Conservation (phyloP, 225 moss, liverwort and hornwort genomes). For the Marchantia paleacea region DNA sequence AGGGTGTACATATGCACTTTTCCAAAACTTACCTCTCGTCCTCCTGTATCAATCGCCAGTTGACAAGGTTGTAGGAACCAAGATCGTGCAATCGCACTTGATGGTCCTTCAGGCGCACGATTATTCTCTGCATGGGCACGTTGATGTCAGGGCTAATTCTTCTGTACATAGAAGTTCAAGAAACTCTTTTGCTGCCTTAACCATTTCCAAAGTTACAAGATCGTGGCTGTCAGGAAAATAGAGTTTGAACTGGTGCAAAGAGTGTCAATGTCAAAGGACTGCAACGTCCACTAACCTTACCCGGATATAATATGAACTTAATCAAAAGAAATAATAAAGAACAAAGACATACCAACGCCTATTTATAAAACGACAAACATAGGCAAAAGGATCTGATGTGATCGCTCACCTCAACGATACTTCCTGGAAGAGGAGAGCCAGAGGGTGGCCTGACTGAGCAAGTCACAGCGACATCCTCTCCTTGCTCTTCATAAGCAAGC, state of each 20-base stretch:
- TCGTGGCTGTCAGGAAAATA: no score
- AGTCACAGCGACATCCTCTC: slow-evolving; percentile 37
- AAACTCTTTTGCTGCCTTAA: neutral
- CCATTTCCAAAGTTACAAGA: neutral
- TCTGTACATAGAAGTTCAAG: neutral
- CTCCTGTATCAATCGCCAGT: slow-evolving; percentile 60
- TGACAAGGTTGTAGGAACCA: slow-evolving; percentile 62
- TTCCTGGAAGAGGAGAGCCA: slow-evolving; percentile 30
- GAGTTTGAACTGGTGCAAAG: no score
- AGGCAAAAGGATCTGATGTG: neutral
- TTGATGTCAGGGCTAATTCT: neutral
- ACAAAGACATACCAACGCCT: no score
- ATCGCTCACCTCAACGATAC: slow-evolving; percentile 34
- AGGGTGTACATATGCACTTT: neutral
- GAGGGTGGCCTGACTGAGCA: slow-evolving; percentile 40
- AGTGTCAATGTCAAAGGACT: no score
- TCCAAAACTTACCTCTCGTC: slow-evolving; percentile 19
- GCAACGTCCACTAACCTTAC: no score
- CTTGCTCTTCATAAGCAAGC: slow-evolving; percentile 29
- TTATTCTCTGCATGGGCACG: slow-evolving; percentile 49
- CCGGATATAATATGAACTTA: no score
- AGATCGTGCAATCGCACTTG: slow-evolving; percentile 58
- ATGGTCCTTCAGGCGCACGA: slow-evolving; percentile 49
- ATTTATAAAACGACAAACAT: no score
- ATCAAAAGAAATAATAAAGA: no score